Percentiles rank a stretch among this genome's conserved stretches.
phyloP scores from a whole-genome alignment of 2,329 filamentous ascomycete genomes.

The Aspergillus sp. region DNA sequence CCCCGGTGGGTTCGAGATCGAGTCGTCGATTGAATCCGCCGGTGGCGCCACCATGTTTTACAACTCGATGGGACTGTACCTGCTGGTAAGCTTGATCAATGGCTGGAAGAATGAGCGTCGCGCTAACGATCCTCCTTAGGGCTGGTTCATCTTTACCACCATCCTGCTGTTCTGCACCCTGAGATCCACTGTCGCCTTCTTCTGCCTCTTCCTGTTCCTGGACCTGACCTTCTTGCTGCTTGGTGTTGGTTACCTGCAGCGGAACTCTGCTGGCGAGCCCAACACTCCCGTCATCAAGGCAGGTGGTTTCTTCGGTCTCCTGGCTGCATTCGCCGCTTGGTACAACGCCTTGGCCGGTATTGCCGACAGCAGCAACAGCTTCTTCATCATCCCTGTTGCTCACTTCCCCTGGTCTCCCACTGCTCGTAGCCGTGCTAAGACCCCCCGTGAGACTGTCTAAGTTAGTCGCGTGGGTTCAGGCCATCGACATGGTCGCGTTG shows the following conservation, averaged over 20 bases:
- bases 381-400: slow-evolving; percentile 88
- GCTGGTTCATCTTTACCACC: slow-evolving; percentile 85
- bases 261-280: slow-evolving; percentile 44
- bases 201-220: slow-evolving; percentile 73
- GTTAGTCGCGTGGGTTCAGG: background rate
- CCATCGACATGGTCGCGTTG: background rate
- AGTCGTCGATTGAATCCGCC: slow-evolving; percentile 38
- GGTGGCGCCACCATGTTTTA: slow-evolving; percentile 48
- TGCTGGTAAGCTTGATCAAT: slow-evolving; percentile 53
- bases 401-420: slow-evolving; percentile 95
- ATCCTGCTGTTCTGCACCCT: slow-evolving; percentile 73
- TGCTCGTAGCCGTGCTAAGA: slow-evolving; percentile 64
- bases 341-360: slow-evolving; percentile 84
- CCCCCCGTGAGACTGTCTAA: slow-evolving; percentile 47
- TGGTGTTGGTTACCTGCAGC: slow-evolving; percentile 63
- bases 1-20: slow-evolving; percentile 65
- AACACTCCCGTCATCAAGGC: slow-evolving; percentile 62
- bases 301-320: slow-evolving; percentile 76
- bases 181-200: slow-evolving; percentile 76
- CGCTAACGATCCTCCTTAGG: slow-evolving; percentile 36
- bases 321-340: slow-evolving; percentile 82
- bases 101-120: background rate
- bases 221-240: slow-evolving; percentile 76
- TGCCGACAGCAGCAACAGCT: slow-evolving; percentile 70
- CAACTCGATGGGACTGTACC: slow-evolving; percentile 71